Conservation (phyloP, 768 basidiomycete genomes). For the Tylopilus plumbeoviolaceoides region DNA sequence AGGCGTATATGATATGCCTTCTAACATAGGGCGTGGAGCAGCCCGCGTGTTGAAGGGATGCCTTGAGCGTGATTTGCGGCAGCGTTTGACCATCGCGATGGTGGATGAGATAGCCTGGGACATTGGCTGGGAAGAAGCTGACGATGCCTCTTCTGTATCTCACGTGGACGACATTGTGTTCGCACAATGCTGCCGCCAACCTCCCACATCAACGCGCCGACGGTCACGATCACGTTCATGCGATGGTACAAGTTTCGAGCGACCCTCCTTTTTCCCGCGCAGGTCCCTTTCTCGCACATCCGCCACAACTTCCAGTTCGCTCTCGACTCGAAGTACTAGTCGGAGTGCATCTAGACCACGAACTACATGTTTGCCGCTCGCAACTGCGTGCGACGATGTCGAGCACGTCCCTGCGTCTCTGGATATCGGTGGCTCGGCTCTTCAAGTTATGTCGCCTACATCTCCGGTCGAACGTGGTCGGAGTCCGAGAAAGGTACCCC, state of each 20-base stretch:
- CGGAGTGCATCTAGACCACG: constrained; percentile 41
- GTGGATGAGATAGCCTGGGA: constrained; percentile 81
- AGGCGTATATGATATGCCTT: constrained; percentile 64
- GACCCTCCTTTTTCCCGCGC: constrained; percentile 30
- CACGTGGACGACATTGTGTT: constrained; percentile 29
- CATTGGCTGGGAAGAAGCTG: constrained; percentile 61
- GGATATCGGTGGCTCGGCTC: constrained; percentile 25
- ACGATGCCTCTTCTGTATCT: constrained; percentile 31
- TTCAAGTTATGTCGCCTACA: constrained; percentile 20
- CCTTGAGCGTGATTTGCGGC: constrained; percentile 55
- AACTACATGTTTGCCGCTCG: constrained; percentile 22
- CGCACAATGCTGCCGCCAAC: constrained; percentile 16
- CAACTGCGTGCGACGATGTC: constrained; percentile 25
- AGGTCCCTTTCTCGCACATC: constrained; percentile 53
- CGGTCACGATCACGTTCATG: constrained; percentile 31
- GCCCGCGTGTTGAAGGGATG: constrained; percentile 77
- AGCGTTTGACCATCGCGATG: constrained; percentile 77
- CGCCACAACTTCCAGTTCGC: constrained; percentile 36
- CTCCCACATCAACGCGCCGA: constrained; percentile 15
- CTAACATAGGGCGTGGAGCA: constrained; percentile 54
- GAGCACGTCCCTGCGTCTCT: constrained; percentile 21
- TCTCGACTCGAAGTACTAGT: constrained; percentile 36
- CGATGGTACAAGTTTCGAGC: constrained; percentile 8
- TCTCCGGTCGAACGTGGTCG: constrained; percentile 28
- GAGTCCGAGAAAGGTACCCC: constrained; percentile 19